phyloP scores from a whole-genome alignment of 352 stramenopile species.

The Pythium dissimile region DNA sequence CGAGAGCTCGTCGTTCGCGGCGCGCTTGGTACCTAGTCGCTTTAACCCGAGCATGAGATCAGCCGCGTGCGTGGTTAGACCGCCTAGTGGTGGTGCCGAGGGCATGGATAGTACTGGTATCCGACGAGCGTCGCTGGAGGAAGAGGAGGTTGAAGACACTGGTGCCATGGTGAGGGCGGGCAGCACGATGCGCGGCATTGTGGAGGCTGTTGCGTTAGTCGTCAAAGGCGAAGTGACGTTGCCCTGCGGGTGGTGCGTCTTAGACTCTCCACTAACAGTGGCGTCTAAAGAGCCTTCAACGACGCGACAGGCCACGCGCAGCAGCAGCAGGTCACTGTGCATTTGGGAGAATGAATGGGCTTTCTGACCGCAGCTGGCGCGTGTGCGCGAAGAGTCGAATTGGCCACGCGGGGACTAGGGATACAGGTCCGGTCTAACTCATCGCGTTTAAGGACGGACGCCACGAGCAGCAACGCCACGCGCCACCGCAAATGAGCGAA shows the following conservation, averaged over 20 bases:
- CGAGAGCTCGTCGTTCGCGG: background rate
- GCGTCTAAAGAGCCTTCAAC: too few relatives aligned
- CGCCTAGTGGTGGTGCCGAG: background rate
- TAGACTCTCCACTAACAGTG: too few relatives aligned
- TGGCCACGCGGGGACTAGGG: slow-evolving; percentile 22
- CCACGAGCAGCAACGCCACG: slow-evolving; percentile 4
- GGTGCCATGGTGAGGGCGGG: slow-evolving; percentile 3
- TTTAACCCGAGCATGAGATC: slow-evolving; percentile 36
- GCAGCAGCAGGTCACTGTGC: slow-evolving; percentile 27
- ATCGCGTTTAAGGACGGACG: too few relatives aligned
- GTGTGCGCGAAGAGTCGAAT: slow-evolving; percentile 21
- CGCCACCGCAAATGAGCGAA: slow-evolving; percentile 2
- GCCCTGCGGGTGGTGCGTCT: background rate
- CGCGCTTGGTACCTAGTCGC: slow-evolving; percentile 23
- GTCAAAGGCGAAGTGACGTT: background rate
- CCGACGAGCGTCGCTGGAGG: slow-evolving; percentile 1
- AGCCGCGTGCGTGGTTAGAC: slow-evolving; percentile 6
- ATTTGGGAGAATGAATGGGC: too few relatives aligned
- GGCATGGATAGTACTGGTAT: slow-evolving; percentile 6
- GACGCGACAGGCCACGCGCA: slow-evolving; percentile 31
- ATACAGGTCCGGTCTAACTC: too few relatives aligned
- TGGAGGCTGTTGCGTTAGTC: background rate
- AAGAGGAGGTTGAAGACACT: background rate
- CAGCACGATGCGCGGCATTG: slow-evolving; percentile 10
- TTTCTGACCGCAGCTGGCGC: background rate